Evolutionary conservation across 2,329 filamentous ascomycete genomes (phyloP), one percentile per base, ranked within the genome.

Genomic region (Ilyonectria robusta): DNA sequence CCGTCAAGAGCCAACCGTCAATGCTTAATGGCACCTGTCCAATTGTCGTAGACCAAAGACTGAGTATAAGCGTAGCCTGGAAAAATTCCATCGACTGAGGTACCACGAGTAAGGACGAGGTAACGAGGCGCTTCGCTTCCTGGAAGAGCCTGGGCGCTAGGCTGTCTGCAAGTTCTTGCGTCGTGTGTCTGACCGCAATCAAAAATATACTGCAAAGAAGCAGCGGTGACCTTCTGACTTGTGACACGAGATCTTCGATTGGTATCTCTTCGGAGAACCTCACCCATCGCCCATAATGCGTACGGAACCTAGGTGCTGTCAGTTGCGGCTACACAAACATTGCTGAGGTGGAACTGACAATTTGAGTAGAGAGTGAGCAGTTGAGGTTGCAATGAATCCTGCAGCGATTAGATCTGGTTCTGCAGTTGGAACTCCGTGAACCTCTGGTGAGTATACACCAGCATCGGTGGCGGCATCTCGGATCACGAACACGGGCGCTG

Each of bases 231-330:
- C 44, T 58, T 11, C 67, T 54, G 0, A 71, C 63, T 2, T 54
- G 50, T 0, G 9, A 1, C 0, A 76, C 59, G 4, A 76, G 71
- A 0, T n/a, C 35, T 0, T 71, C 65, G 1, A 50, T 66, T 7
- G 73, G 17, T 1, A 64, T 9, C 0, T 72, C 40, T 23, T 76
- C 71, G 4, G 73, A 42, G 8, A 78, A 74, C 21, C 59, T 71
- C 6, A 77, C 71, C 76, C 76, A 77, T 59, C 76, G 69, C 3
- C 74, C 70, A 29, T 77, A 77, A 2, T 77, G 74, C 17, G 67
- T 4, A 9, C 70, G 74, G 17, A 77, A 77, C 13, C 76, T 77
- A 15, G 3, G 2, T 4, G 2, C 2, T 8, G 42, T 75, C 1
- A 71, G 54, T 29, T 8, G n/a, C 6, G n/a, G 37, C 37, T 40